Evolutionary conservation across 2,329 filamentous ascomycete genomes (phyloP), one percentile per base, ranked within the genome.

Genomic region (Aspergillus costaricaensis): DNA sequence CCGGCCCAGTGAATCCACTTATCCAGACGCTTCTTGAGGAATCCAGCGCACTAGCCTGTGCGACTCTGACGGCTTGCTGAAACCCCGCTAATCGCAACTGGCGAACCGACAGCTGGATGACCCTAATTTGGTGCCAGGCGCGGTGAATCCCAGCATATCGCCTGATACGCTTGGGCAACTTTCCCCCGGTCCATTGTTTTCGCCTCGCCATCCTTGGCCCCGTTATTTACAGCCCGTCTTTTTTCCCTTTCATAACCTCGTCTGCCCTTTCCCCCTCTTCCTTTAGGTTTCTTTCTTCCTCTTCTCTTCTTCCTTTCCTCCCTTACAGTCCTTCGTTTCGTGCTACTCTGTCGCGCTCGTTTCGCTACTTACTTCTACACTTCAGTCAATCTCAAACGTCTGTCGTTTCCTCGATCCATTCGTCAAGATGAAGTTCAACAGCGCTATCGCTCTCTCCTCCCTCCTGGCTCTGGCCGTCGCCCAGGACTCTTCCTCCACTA

Each of bases 391-490:
- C 27, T 51, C 25, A 57, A 36, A 49, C 21, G 56, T 60, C 63
- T 65, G 58, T 67, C 62, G 57, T 59, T 62, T 61, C 55, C 53
- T 27, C 47, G 9, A 27, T 21, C 23, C 21, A 55, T 36, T 19
- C 25, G 4, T 59, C 67, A 75, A 67, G 58, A 79, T 79, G 76
- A 78, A 78, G 74, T 66, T 80, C 76, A 76, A 55, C 52, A 55
- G 73, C 61, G 60, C 78, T 61, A 63, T 80, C 65, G 72, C 80
- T 65, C 66, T 83, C 63, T 73, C 76, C 60, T 74, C 79, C 62
- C 74, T 85, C 63, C 70, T 78, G 65, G 77, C 76, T 65, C 70
- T 80, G 66, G 80, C 72, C 52, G 73, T 78, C 57, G 80, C 81
- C 59, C 76, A 81, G 66, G 59, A 61, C 47, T 62, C 65, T 38